Base-by-base conservation (phyloP, 495 filamentous ascomycete genomes). In the Filosporella fistucella region DNA sequence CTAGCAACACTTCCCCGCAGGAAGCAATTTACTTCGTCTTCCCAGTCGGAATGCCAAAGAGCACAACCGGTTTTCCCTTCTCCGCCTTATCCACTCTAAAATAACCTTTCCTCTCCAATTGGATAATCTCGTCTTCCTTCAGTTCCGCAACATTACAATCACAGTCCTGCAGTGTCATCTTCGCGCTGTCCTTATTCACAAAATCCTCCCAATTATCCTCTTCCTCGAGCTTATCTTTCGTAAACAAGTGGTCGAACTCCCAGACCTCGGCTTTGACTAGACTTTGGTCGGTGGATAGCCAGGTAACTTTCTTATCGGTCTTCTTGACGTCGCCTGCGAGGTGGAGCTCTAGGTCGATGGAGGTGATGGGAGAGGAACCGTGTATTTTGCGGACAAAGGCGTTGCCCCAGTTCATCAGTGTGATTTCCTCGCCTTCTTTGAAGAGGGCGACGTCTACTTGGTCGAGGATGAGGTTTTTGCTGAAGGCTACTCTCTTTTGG, bases 391-490 rank as follows among this genome's bases (percentile, higher is more conserved):
- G 82, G 6, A 91, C 82, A 47, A 87, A 77, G 34, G 85, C 88
- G 45, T 91, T 91, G 46, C 88, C 86, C 87, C 86, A 90, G 65
- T 78, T 82, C 87, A 91, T 91, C 11, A 91, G 74, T 0, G 87
- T 91, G 54, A 91, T 86, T 60, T 91, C 88, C 64, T 91, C 88
- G 49, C 82, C 82, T 52, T 78, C 71, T 49, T 74, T 80, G 62
- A 90, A 86, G 30, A 69, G 68, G 60, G 82, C 77, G 36, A 82
- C 87, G 56, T 91, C 87, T 23, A 74, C 82, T 66, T 91, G 87
- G 56, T 90, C 88, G 34, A 91, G 66, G 29, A 88, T 61, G 57
- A 91, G 73, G 1, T 70, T 63, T 34, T 67, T 64, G 60, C 82
- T 84, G 63, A 73, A 88, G 9, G 72, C 72, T 22, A 90, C 84